Evolutionary conservation across 208 protist genomes (phyloP), one percentile per base, ranked within the genome.

Genomic region (Trypanosoma avium): DNA sequence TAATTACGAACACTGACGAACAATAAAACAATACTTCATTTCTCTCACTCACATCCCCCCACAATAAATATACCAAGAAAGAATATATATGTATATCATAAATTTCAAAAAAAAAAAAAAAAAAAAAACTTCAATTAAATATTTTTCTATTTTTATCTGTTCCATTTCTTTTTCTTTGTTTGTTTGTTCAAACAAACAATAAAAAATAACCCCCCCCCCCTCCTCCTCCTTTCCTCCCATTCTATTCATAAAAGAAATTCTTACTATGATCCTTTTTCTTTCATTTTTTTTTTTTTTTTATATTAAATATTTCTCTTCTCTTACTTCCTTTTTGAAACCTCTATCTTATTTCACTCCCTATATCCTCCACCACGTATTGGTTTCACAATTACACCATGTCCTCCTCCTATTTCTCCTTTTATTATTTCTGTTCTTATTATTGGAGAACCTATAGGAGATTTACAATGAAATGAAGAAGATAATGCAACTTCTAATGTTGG

Each of bases 351-450:
- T 27, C 26, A n/a, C 26, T 54, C 48, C 26, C 35, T 66, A 3
- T 50, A 26, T 26, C 61, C 61, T 8, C 61, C 61, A 47, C 61
- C 61, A 29, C 64, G 54, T 19, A 63, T 70, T 12, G 64, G 30
- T 26, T 48, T 53, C 6, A 70, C 55, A 35, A 70, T 57, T 24
- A 63, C 35, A 24, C 64, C 56, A 36, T 54, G 55, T 3, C 55
- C n/a, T n/a, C n/a, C n/a, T n/a, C n/a, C n/a, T n/a, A n/a, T n/a
- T n/a, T n/a, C n/a, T n/a, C n/a, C n/a, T n/a, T n/a, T n/a, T n/a
- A n/a, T n/a, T n/a, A n/a, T n/a, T n/a, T n/a, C n/a, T n/a, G n/a
- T n/a, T n/a, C n/a, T n/a, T n/a, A n/a, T n/a, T n/a, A n/a, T n/a
- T n/a, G n/a, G n/a, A n/a, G n/a, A n/a, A n/a, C n/a, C n/a, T n/a